Evolutionary conservation across 768 basidiomycete genomes (phyloP), one percentile per base, ranked within the genome.

Genomic region (Russula lepida): DNA sequence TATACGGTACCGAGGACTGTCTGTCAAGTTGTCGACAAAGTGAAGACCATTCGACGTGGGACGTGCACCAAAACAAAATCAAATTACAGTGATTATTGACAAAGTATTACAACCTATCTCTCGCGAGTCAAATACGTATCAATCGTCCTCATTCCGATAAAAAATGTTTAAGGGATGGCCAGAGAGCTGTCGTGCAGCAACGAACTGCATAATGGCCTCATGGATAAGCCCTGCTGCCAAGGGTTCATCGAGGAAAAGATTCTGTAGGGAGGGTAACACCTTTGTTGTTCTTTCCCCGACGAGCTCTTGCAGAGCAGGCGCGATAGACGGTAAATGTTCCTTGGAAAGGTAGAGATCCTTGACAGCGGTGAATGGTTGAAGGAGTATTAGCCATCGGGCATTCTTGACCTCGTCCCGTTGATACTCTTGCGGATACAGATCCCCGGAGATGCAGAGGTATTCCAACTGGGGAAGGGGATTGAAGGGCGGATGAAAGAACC

Each of bases 31-130:
- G 41, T 62, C 60, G 13, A 52, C 30, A 21, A 62, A 27, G 2
- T 61, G 55, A 46, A 61, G 48, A 46, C 60, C 35, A 12, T 54
- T 51, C 19, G 60, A 46, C n/a, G n/a, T n/a, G n/a, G n/a, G n/a
- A n/a, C n/a, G n/a, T n/a, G n/a, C n/a, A n/a, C n/a, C n/a, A 15
- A 35, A 35, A 15, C 12, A 15, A 35, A 13, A 35, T 15, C 35
- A 5, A 9, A 11, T 33, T 33, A 33, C 32, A 2, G 1, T 9
- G 12, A 12, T 11, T 33, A 12, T 33, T 33, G 12, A 9, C 4
- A 11, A 33, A 9, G 13, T 35, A 12, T 35, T 35, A 2, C 13
- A 35, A 15, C 35, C 6, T 12, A 35, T 35, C 15, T 13, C 12
- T 35, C 35, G 13, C 12, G 13, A 2, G 35, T 5, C 35, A 35